Conservation (phyloP, 2,329 filamentous ascomycete species). For the Fusarium sp. region DNA sequence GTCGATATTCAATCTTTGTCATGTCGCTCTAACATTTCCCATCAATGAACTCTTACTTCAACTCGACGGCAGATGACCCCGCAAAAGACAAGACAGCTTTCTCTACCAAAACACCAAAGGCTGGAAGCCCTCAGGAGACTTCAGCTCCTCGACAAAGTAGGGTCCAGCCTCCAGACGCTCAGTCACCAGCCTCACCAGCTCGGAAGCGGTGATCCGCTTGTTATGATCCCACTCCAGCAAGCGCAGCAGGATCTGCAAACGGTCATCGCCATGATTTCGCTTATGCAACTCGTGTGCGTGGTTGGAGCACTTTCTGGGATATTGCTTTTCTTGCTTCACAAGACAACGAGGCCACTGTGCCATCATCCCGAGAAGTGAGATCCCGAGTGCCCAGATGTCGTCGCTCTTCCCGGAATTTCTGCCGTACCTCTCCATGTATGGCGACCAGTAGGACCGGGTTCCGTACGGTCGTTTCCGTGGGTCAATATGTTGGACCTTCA, state of each 20-base stretch:
- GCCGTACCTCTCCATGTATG: constrained; percentile 38
- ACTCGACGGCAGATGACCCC: background rate
- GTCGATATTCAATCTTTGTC: background rate
- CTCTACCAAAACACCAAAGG: constrained; percentile 47
- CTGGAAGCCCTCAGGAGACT: constrained; percentile 39
- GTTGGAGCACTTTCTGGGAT: constrained; percentile 37
- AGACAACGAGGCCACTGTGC: constrained; percentile 42
- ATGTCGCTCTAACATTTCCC: background rate
- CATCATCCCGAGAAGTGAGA: constrained; percentile 47
- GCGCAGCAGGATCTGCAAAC: constrained; percentile 35
- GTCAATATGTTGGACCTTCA: constrained; percentile 16
- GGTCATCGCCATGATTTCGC: constrained; percentile 41
- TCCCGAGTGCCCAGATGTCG: constrained; percentile 50
- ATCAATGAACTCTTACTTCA: background rate
- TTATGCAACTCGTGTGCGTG: constrained; percentile 38
- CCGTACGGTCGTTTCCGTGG: constrained; percentile 30
- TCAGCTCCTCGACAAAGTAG: constrained; percentile 12
- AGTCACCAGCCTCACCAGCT: constrained; percentile 25
- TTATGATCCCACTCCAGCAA: constrained; percentile 38
- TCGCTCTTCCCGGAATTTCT: constrained; percentile 42
- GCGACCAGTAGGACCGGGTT: constrained; percentile 47
- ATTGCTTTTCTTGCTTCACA: constrained; percentile 32
- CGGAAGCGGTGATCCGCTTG: constrained; percentile 32
- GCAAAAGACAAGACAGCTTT: background rate
- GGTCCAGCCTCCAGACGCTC: constrained; percentile 4